These are phyloP conservation scores for Carallia pectinifolia DNA, from an alignment of 345 rosid genomes.

Conservation along the genomic window DNA sequence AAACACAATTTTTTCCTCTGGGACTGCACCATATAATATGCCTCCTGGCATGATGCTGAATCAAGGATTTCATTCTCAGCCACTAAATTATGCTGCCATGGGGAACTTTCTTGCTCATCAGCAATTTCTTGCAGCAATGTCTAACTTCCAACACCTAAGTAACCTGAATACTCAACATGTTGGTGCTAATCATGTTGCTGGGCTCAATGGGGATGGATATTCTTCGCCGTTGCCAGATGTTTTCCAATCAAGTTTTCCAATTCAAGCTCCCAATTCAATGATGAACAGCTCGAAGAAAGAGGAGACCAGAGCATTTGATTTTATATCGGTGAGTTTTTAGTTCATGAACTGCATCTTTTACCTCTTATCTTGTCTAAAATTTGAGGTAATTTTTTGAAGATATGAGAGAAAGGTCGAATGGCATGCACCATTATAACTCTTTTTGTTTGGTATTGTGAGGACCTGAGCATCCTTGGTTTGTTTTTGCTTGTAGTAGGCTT, in stretches of 20 bases:
- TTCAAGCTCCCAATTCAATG: slow-evolving; percentile 56
- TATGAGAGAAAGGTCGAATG: no score
- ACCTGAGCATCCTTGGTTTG: no score
- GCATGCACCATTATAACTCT: no score
- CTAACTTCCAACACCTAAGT: slow-evolving; percentile 71
- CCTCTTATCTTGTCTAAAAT: no score
- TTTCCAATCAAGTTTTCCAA: slow-evolving; percentile 64
- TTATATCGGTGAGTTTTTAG: slow-evolving; percentile 75
- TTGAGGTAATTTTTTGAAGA: no score
- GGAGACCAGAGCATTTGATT: slow-evolving; percentile 91
- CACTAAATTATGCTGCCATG: slow-evolving; percentile 64
- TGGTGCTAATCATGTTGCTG: slow-evolving; percentile 34
- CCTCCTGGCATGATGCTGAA: slow-evolving; percentile 68
- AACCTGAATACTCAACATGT: slow-evolving; percentile 54
- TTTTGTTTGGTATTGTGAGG: no score
- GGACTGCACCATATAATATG: slow-evolving; percentile 51
- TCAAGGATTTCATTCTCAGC: slow-evolving; percentile 63
- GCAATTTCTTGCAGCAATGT: slow-evolving; percentile 70
- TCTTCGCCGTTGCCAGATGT: slow-evolving; percentile 73
- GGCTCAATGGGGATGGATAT: slow-evolving; percentile 39
- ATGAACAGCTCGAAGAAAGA: slow-evolving; percentile 68
- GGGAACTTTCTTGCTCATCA: slow-evolving; percentile 71
- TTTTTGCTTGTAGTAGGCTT: no score
- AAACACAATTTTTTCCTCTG: slow-evolving; percentile 49
- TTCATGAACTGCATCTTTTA: slow-evolving; percentile 13